Conservation (phyloP, 345 rosid species). For the Citrus trifoliata region DNA sequence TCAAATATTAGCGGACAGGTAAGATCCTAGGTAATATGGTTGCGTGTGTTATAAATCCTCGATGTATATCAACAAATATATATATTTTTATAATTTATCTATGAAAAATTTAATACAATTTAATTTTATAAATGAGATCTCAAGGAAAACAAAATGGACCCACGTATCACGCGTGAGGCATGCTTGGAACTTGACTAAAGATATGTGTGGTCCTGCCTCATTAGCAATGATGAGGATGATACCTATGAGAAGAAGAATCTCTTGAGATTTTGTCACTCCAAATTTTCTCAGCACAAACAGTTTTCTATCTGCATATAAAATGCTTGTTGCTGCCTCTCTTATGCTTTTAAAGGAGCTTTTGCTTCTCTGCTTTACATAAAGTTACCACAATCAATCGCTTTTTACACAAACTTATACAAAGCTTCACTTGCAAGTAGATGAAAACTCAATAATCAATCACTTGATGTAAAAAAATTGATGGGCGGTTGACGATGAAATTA, state of each 20-base stretch:
- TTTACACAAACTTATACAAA: not conserved
- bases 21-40: not conserved
- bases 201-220: slow-evolving; percentile 25
- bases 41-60: not conserved
- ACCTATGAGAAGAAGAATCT: slow-evolving; percentile 17
- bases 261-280: not conserved
- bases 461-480: not conserved
- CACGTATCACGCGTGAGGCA: slow-evolving; percentile 28
- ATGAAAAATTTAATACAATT: not conserved
- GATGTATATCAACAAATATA: not conserved
- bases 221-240: slow-evolving; percentile 22
- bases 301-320: not conserved
- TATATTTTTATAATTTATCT: not conserved
- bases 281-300: not conserved
- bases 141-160: slow-evolving; percentile 3
- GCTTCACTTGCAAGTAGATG: not conserved
- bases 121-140: not conserved
- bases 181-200: slow-evolving; percentile 4
- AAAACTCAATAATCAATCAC: not conserved
- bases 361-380: slow-evolving; percentile 28
- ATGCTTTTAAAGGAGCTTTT: slow-evolving; percentile 18
- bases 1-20: not conserved
- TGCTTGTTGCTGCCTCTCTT: slow-evolving; percentile 7
- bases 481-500: not conserved
- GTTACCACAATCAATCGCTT: slow-evolving; percentile 1